Evolutionary conservation across 345 rosid species (phyloP).

Genomic region (Excoecaria cochinchinensis): DNA sequence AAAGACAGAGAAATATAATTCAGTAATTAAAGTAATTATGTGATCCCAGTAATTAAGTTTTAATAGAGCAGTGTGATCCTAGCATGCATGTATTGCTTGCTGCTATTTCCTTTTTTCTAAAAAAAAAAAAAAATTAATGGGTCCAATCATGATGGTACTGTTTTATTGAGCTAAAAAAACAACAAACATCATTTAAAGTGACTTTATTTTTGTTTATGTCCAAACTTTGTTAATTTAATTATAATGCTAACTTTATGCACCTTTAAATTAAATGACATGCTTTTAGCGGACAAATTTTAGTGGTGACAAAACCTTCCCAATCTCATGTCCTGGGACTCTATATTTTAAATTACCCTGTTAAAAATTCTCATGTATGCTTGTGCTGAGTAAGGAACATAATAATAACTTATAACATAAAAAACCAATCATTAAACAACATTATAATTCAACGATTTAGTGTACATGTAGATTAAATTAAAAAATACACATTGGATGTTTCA

Average conservation of each 20-base stretch:
- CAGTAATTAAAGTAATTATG: background rate
- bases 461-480: too few species aligned
- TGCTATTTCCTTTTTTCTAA: too few species aligned
- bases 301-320: conserved; percentile 21
- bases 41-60: background rate
- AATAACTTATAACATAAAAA: background rate
- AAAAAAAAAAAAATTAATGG: too few species aligned
- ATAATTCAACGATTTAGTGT: background rate
- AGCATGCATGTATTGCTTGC: background rate
- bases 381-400: background rate
- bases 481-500: too few species aligned
- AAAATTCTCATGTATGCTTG: background rate
- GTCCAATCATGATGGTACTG: background rate
- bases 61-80: background rate
- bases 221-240: conserved; percentile 6
- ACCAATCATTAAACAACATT: background rate
- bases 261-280: conserved; percentile 30
- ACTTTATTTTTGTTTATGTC: conserved; percentile 33
- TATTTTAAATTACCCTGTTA: too few species aligned
- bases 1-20: conserved; percentile 6
- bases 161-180: conserved; percentile 14
- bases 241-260: conserved; percentile 16
- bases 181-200: conserved; percentile 32
- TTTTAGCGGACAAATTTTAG: conserved; percentile 51
- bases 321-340: background rate